Base-by-base conservation (phyloP, 1,284 basidiomycete genomes). In the Puccinia novopanici region DNA sequence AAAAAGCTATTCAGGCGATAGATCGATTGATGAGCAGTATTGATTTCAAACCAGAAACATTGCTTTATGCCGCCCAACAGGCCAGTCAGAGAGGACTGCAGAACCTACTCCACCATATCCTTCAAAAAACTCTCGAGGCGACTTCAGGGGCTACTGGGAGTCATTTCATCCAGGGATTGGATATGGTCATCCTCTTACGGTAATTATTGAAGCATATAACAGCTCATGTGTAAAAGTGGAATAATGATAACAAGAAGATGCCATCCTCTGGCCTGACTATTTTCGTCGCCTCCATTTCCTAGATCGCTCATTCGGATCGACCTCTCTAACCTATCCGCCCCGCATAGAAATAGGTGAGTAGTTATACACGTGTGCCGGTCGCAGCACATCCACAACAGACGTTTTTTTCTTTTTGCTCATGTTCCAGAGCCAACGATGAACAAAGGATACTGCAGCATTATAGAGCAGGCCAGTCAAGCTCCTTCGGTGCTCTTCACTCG, bases 31-130 rank as follows among this genome's bases (percentile, higher is more conserved):
- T 80, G 45, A 54, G 34, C 48, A 65, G 71, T 42, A 13, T 74
- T n/a, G 79, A 80, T 80, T 80, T 80, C 71, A 80, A 73, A 37
- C 79, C 79, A n/a, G 57, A 73, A 57, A 73, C 63, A 3, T 42
- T 80, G 45, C 55, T 74, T 19, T 80, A 65, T 57, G 79, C 79
- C 9, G 79, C 79, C 17, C 57, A 57, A 68, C 72, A 80, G 22
- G 79, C 79, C n/a, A 63, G 68, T 40, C 42, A 80, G 40, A 80
- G 52, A 52, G 71, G 71, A 24, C 57, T 80, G 17, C 55, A 80
- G 40, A 61, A 75, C 8, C 30, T 80, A 55, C 71, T 73, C 10
- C 54, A 72, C 30, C 59, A 71, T 42, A 63, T 80, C 19, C 68
- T 80, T 17, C 77, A 72, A 54, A 71, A 72, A 63, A 54, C 68